Base-by-base conservation (phyloP, 805 yeast genomes). In the Pichia ethanolica region DNA sequence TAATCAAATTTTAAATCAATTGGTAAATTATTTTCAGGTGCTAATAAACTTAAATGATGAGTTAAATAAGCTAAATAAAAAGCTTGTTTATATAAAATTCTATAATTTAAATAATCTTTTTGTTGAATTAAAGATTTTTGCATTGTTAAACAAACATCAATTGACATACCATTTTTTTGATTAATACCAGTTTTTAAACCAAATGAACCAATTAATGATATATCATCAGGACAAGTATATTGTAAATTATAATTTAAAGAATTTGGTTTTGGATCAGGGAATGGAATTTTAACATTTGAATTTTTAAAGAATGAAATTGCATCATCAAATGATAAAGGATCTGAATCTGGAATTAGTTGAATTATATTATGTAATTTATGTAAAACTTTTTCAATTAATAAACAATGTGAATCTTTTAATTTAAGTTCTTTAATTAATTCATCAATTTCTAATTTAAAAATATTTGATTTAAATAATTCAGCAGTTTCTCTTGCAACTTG, bases 401-500 rank as follows among this genome's bases (percentile, higher is more conserved):
- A 63, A 41, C 84, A 76, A 59, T 83, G 82, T 14, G 78, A 66
- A 20, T 87, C 91, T 58, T 86, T 86, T 39, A 90, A 65, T 57
- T 80, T 78, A 39, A 91, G 78, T 66, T 91, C 98, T 56, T 80
- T 78, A 57, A 93, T 71, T 39, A 93, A 71, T 63, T 90, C 98
- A 67, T 90, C 98, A 53, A 93, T 89, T 70, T 93, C 96, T 50
- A 93, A 69, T 66, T 93, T 93, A 81, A 93, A 91, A 48, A 93
- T 89, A 67, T 90, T 93, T 8, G 97, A 89, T 62, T 90, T 89
- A 79, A 90, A 93, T 42, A 91, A 70, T 65, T 90, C 97, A 1
- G 95, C 93, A 1, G 97, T 87, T 65, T 90, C 97, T 59, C 96
- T 77, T 0, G 97, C 96, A 3, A 86, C 77, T 59, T 91, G 96